These are phyloP conservation scores for Odonthalia washingtoniensis DNA, from an alignment of 31 red algal species.

Conservation along the genomic window DNA sequence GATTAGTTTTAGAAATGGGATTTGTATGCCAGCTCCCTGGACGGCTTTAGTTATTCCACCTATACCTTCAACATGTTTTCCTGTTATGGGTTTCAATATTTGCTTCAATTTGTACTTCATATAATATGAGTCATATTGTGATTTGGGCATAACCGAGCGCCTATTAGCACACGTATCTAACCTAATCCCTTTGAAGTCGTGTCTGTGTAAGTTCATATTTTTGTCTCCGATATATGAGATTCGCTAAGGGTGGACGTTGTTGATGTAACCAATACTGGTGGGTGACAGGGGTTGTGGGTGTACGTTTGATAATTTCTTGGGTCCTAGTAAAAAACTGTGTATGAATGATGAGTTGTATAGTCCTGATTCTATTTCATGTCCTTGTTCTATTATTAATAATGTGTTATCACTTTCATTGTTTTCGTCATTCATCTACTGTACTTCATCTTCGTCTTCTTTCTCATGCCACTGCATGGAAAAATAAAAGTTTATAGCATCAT, in stretches of 20 bases:
- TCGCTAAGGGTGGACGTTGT: too few relatives aligned
- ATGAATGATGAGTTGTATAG: not conserved
- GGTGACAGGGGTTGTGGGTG: not conserved
- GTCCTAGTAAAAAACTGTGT: not conserved
- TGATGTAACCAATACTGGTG: too few relatives aligned
- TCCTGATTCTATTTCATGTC: not conserved
- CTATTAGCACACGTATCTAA: slow-evolving; percentile 33
- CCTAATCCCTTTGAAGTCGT: slow-evolving; percentile 16
- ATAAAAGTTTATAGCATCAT: too few relatives aligned
- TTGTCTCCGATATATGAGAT: too few relatives aligned
- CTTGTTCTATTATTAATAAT: not conserved
- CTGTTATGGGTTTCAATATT: not conserved
- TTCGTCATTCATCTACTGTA: not conserved
- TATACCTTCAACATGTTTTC: not conserved
- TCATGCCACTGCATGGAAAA: too few relatives aligned
- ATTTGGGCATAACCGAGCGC: slow-evolving; percentile 13
- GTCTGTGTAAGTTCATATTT: too few relatives aligned
- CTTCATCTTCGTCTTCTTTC: not conserved
- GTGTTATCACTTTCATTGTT: not conserved
- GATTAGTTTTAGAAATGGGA: slow-evolving; percentile 26
- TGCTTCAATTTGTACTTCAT: not conserved
- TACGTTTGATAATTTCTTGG: not conserved
- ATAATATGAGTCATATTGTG: slow-evolving; percentile 17
- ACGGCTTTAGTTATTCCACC: slow-evolving; percentile 20
- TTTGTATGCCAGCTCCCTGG: not conserved